A percentile compares a stretch with the other conserved stretches of the same genome.
Conservation (phyloP, 495 filamentous ascomycete species). For the Neurospora tetraspora region DNA sequence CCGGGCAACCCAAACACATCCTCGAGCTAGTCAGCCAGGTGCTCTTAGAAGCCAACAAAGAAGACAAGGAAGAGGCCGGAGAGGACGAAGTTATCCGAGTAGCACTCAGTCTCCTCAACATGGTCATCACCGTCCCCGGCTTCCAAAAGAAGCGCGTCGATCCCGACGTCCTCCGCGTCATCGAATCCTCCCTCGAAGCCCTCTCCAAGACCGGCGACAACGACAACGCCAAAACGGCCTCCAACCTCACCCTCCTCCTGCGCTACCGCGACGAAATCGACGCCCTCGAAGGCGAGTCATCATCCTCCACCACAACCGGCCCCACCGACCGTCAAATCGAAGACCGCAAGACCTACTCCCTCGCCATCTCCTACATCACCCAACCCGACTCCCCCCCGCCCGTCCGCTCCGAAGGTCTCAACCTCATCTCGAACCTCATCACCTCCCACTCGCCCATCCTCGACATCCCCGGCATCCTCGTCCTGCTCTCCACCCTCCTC, state of each 20-base stretch:
- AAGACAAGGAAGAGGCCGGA: not conserved
- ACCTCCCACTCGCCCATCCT: constrained; percentile 51
- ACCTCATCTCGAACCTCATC: constrained; percentile 57
- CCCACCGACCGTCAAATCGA: constrained; percentile 41
- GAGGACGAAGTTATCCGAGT: constrained; percentile 46
- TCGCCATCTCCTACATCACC: constrained; percentile 64
- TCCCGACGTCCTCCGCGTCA: constrained; percentile 31
- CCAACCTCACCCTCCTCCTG: constrained; percentile 47
- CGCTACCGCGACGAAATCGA: constrained; percentile 42
- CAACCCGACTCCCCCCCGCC: constrained; percentile 57
- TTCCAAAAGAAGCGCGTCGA: constrained; percentile 44
- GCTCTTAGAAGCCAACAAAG: constrained; percentile 24
- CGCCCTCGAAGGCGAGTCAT: not conserved
- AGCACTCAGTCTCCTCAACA: constrained; percentile 58
- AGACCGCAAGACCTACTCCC: constrained; percentile 59
- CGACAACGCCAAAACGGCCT: constrained; percentile 42
- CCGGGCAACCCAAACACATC: constrained; percentile 50
- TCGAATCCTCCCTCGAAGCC: constrained; percentile 40
- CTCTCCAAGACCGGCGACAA: constrained; percentile 27
- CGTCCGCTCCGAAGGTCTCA: constrained; percentile 68
- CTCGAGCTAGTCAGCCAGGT: constrained; percentile 53
- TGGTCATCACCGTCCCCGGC: constrained; percentile 52
- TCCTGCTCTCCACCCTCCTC: constrained; percentile 56
- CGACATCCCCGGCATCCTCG: constrained; percentile 58
- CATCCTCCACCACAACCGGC: not conserved